phyloP scores from a whole-genome alignment of 2,329 filamentous ascomycete species.

The Ophiognomonia clavigignenti-juglandacearum region DNA sequence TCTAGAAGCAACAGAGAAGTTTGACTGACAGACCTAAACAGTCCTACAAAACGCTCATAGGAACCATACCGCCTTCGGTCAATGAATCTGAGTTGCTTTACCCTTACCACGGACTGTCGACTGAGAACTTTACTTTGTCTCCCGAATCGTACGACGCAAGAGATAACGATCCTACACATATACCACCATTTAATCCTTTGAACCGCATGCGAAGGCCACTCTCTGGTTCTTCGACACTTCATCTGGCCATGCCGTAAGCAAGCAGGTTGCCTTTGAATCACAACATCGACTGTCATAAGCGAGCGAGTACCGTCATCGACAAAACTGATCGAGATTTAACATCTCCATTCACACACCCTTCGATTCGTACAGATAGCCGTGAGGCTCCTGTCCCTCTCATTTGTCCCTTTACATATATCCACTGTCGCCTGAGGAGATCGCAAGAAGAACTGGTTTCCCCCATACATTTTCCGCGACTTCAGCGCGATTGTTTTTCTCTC shows the following conservation, averaged over 20 bases:
- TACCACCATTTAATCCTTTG: conserved; percentile 11
- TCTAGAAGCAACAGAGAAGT: not conserved
- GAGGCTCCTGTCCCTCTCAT: conserved; percentile 7
- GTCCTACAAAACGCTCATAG: conserved; percentile 39
- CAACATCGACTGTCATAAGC: not conserved
- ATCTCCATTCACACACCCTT: conserved; percentile 5
- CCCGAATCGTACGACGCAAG: conserved; percentile 10
- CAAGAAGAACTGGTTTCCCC: conserved; percentile 14
- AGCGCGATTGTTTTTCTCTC: conserved; percentile 9
- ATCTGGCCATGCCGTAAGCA: not conserved
- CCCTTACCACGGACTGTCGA: conserved; percentile 6
- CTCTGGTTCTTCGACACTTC: not conserved
- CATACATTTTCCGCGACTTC: conserved; percentile 6
- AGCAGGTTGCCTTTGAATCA: not conserved
- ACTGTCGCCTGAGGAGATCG: conserved; percentile 9
- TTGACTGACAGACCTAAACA: conserved; percentile 27
- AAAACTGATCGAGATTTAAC: conserved; percentile 2
- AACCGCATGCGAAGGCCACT: not conserved
- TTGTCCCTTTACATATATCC: conserved; percentile 4
- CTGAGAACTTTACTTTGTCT: conserved; percentile 14
- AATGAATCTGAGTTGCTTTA: conserved; percentile 19
- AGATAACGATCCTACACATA: conserved; percentile 11
- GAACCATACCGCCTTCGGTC: conserved; percentile 27
- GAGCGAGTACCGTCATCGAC: not conserved
- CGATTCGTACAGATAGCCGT: not conserved